These are phyloP conservation scores for Nannizziopsis barbatae DNA, from an alignment of 2,329 filamentous ascomycete genomes.

Conservation along the genomic window DNA sequence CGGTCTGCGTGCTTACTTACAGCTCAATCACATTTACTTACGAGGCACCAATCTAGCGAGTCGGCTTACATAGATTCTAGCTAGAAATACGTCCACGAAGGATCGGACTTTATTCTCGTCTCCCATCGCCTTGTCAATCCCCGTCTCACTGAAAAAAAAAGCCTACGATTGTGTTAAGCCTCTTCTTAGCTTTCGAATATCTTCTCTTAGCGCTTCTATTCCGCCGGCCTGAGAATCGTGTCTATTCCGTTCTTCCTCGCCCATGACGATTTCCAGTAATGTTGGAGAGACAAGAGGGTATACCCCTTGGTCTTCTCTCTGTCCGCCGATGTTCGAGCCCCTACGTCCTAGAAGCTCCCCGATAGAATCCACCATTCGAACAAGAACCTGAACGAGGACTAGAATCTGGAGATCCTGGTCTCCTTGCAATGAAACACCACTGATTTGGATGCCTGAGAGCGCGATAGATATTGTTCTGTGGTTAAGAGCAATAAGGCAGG, in stretches of 20 bases:
- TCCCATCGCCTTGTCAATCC: no score
- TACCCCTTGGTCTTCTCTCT: background rate
- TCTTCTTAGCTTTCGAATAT: constrained; percentile 7
- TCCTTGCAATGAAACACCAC: constrained; percentile 7
- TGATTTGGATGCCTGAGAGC: constrained; percentile 7
- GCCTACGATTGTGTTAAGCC: background rate
- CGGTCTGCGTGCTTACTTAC: no score
- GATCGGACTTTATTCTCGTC: no score
- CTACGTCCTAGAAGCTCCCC: constrained; percentile 2
- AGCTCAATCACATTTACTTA: no score
- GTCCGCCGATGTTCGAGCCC: background rate
- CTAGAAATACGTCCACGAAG: no score
- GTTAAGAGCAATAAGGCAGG: constrained; percentile 4
- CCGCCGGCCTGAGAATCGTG: background rate
- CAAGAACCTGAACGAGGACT: constrained; percentile 5
- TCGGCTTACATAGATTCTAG: no score
- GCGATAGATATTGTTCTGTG: constrained; percentile 6
- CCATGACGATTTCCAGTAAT: constrained; percentile 4
- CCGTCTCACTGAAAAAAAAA: background rate
- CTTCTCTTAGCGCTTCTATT: constrained; percentile 6
- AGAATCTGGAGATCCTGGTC: constrained; percentile 9
- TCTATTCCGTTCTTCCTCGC: background rate
- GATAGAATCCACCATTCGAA: constrained; percentile 7
- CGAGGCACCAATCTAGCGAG: no score
- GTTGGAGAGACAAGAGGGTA: background rate